phyloP scores from a whole-genome alignment of 2,329 filamentous ascomycete genomes.

The Fusarium pseudoanthophilum region DNA sequence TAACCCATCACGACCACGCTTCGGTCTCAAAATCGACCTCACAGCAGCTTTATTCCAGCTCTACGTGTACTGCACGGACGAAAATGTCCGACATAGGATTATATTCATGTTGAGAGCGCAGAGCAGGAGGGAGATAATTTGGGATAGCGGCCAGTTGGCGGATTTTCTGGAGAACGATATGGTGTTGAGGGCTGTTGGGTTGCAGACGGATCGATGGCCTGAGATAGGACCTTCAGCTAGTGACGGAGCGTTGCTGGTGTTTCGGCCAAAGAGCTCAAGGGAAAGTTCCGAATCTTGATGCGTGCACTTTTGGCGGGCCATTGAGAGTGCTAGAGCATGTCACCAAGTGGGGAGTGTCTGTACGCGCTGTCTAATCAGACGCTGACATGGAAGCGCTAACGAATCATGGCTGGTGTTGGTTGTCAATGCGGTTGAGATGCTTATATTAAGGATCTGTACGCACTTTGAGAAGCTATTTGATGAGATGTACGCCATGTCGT shows the following conservation, averaged over 20 bases:
- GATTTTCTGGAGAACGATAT: slow-evolving; percentile 8
- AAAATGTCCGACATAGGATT: background rate
- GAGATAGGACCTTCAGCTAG: slow-evolving; percentile 10
- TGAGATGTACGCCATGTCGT: background rate
- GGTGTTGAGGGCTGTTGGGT: background rate
- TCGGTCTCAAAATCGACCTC: slow-evolving; percentile 1
- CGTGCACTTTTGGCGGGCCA: background rate
- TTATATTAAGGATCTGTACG: background rate
- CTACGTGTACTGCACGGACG: slow-evolving; percentile 3
- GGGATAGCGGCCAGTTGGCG: slow-evolving; percentile 3
- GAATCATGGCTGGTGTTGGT: background rate
- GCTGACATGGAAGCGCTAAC: background rate
- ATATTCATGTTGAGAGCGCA: background rate
- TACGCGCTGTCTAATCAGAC: background rate
- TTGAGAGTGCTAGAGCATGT: background rate
- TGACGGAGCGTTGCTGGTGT: background rate
- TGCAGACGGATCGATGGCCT: slow-evolving; percentile 2
- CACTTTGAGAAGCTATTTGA: background rate
- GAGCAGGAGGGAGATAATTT: slow-evolving; percentile 5
- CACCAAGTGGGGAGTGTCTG: background rate
- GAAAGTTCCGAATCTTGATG: background rate
- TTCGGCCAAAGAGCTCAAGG: background rate
- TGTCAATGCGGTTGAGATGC: background rate
- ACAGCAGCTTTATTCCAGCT: slow-evolving; percentile 9
- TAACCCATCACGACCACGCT: background rate